Percentiles rank a stretch among this genome's conserved stretches.
phyloP scores from a whole-genome alignment of 768 basidiomycete species.

The Fistulinella prunicolor region DNA sequence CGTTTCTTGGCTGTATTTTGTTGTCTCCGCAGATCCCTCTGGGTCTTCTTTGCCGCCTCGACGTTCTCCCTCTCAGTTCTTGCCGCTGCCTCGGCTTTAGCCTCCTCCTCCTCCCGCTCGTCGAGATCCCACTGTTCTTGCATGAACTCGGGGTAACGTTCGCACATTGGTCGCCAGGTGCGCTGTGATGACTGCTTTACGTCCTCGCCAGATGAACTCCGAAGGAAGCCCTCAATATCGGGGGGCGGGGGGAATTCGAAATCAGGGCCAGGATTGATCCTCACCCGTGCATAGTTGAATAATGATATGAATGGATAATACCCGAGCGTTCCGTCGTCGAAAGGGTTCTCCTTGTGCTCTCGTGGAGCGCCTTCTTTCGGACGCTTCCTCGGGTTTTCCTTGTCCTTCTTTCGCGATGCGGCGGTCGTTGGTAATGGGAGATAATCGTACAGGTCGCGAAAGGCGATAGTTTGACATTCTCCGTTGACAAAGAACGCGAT shows the following conservation, averaged over 20 bases:
- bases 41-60: slow-evolving; percentile 35
- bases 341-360: slow-evolving; percentile 77
- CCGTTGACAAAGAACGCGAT: slow-evolving; percentile 95
- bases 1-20: slow-evolving; percentile 53
- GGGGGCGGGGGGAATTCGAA: slow-evolving; percentile 79
- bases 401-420: slow-evolving; percentile 55
- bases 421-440: slow-evolving; percentile 70
- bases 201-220: slow-evolving; percentile 32
- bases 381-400: slow-evolving; percentile 53
- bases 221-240: slow-evolving; percentile 68
- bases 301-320: slow-evolving; percentile 95
- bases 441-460: slow-evolving; percentile 86
- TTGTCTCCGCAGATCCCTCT: slow-evolving; percentile 47
- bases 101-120: slow-evolving; percentile 70
- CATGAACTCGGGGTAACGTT: slow-evolving; percentile 85
- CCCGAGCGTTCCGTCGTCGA: slow-evolving; percentile 92
- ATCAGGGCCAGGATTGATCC: slow-evolving; percentile 84
- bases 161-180: slow-evolving; percentile 77
- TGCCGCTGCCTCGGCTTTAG: slow-evolving; percentile 42
- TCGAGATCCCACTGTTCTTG: slow-evolving; percentile 79
- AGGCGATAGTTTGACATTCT: slow-evolving; percentile 77
- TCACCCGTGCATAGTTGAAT: slow-evolving; percentile 85
- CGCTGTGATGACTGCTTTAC: slow-evolving; percentile 29
- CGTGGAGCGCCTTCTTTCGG: slow-evolving; percentile 61
- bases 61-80: slow-evolving; percentile 46